Conservation (phyloP, 2,329 filamentous ascomycete species). For the Exutisphaerella laricina region DNA sequence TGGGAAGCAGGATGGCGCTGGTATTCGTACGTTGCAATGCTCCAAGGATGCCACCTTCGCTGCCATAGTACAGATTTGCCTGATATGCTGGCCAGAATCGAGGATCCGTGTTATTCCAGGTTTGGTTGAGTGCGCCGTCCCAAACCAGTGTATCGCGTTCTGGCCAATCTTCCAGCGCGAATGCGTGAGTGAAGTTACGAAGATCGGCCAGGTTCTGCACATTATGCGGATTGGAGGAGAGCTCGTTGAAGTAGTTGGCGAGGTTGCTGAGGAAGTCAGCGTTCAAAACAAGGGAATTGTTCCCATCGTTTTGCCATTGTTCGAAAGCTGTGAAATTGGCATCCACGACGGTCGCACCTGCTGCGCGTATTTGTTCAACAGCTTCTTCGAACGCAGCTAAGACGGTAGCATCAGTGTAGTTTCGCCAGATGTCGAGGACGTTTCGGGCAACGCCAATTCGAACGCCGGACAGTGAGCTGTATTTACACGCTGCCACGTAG, state of each 20-base stretch:
- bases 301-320: slow-evolving; percentile 38
- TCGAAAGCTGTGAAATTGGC: slow-evolving; percentile 28
- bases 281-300: slow-evolving; percentile 45
- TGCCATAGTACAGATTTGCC: slow-evolving; percentile 49
- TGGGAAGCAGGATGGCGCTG: slow-evolving; percentile 59
- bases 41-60: slow-evolving; percentile 56
- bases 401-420: slow-evolving; percentile 37
- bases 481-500: slow-evolving; percentile 54
- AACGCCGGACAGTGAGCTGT: slow-evolving; percentile 46
- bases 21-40: slow-evolving; percentile 53
- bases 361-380: slow-evolving; percentile 13
- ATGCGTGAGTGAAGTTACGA: slow-evolving; percentile 51
- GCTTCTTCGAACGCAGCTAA: slow-evolving; percentile 36
- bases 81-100: slow-evolving; percentile 55
- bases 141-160: slow-evolving; percentile 54
- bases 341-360: slow-evolving; percentile 19
- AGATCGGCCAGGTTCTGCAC: slow-evolving; percentile 50
- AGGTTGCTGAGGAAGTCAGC: slow-evolving; percentile 58
- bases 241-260: slow-evolving; percentile 50
- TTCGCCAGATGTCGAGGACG: slow-evolving; percentile 40
- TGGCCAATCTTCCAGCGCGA: slow-evolving; percentile 54
- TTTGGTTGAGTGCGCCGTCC: slow-evolving; percentile 48
- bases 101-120: slow-evolving; percentile 53
- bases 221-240: slow-evolving; percentile 54
- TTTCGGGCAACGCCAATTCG: slow-evolving; percentile 62